A percentile compares a stretch with the other conserved stretches of the same genome.
These are phyloP conservation scores for Cyclostephanos tholiformis DNA, from an alignment of 108 stramenopile species.

Conservation along the genomic window DNA sequence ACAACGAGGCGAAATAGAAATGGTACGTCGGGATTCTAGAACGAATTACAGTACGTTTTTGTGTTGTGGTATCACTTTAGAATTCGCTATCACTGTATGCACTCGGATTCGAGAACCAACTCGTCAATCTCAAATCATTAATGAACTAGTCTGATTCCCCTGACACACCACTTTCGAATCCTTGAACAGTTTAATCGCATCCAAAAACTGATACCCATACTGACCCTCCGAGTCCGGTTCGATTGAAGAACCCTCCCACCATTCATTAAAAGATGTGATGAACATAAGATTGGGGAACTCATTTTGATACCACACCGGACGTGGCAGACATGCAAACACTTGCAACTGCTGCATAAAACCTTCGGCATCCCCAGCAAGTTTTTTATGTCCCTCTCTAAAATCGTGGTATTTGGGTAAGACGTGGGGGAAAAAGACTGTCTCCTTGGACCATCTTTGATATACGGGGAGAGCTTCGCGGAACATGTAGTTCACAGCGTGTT, in stretches of 20 bases:
- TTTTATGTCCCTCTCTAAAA: conserved; percentile 29
- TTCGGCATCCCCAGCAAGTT: conserved; percentile 10
- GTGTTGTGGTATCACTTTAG: too few species aligned
- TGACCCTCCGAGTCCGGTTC: conserved; percentile 24
- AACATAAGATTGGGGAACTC: conserved; percentile 30
- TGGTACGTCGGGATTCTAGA: too few species aligned
- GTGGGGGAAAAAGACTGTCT: conserved; percentile 39
- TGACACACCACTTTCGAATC: neutral
- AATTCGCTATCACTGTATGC: too few species aligned
- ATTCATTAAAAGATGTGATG: conserved; percentile 43
- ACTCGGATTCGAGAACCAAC: too few species aligned
- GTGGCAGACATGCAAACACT: conserved; percentile 30
- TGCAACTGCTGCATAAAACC: conserved; percentile 27
- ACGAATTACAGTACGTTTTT: neutral
- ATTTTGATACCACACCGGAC: conserved; percentile 16
- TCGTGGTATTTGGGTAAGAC: conserved; percentile 38
- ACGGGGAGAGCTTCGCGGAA: conserved; percentile 31
- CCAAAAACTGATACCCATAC: conserved; percentile 33
- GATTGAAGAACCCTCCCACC: conserved; percentile 41
- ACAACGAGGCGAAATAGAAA: too few species aligned
- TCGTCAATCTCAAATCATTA: too few species aligned
- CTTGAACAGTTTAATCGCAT: conserved; percentile 24
- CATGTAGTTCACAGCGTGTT: conserved; percentile 36
- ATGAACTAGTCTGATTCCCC: too few species aligned
- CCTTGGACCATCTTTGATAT: conserved; percentile 30